phyloP scores from a whole-genome alignment of 2,329 filamentous ascomycete species.

The Paramyrothecium sp. region DNA sequence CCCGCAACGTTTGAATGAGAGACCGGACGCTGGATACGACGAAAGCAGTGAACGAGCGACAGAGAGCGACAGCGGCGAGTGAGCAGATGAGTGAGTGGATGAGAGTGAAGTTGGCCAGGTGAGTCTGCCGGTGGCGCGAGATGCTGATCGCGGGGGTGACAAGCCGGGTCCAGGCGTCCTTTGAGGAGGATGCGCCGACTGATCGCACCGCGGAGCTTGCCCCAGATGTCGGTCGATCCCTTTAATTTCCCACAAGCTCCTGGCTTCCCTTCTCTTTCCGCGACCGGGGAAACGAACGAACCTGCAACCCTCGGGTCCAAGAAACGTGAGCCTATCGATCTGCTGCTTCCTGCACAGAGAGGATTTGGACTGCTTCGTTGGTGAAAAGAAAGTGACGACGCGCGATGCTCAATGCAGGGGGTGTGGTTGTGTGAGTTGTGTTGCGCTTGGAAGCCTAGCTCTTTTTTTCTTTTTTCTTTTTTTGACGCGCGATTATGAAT shows the following conservation, averaged over 20 bases:
- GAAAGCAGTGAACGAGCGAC: neutral
- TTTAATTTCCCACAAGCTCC: neutral
- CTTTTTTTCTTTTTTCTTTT: conserved; percentile 9
- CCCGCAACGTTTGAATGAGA: neutral
- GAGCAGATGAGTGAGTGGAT: neutral
- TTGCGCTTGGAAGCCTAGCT: conserved; percentile 1
- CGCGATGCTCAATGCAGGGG: neutral
- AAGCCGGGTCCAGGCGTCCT: neutral
- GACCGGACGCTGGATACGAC: neutral
- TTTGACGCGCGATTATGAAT: conserved; percentile 18
- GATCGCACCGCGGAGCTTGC: neutral
- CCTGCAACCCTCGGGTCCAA: neutral
- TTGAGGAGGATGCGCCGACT: neutral
- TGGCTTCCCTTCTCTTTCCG: neutral
- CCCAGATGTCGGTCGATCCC: neutral
- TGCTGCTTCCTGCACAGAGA: no score
- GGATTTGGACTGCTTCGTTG: no score
- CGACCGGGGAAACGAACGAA: neutral
- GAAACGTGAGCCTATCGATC: neutral
- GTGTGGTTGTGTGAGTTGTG: neutral
- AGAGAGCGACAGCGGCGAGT: neutral
- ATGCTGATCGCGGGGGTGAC: neutral
- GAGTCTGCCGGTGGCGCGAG: no score
- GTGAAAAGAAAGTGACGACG: neutral
- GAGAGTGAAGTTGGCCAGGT: neutral